A percentile compares a stretch with the other conserved stretches of the same genome.
Conservation (phyloP, 2,329 filamentous ascomycete genomes). For the Diaporthe caulivora region DNA sequence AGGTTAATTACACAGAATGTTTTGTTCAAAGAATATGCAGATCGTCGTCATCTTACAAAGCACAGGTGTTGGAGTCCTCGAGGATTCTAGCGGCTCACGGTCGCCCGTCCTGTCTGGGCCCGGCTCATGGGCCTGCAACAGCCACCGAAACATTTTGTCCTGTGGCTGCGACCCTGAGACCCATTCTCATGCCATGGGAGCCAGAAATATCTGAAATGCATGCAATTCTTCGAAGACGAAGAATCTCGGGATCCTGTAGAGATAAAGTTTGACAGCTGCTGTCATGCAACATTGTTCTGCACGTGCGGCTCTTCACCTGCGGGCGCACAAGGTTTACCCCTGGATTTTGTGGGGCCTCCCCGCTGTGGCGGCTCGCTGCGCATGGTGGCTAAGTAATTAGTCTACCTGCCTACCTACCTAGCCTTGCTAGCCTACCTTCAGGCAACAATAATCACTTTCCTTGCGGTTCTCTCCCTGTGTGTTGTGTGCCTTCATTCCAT, state of each 20-base stretch:
- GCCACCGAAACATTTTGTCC: background rate
- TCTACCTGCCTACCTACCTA: background rate
- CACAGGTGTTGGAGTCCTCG: background rate
- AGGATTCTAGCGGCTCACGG: constrained; percentile 16
- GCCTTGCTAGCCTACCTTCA: background rate
- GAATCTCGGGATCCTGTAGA: too few relatives aligned
- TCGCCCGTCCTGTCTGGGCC: background rate
- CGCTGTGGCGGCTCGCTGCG: background rate
- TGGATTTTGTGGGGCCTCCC: background rate
- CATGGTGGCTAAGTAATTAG: background rate
- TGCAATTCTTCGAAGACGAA: too few relatives aligned
- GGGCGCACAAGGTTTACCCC: background rate
- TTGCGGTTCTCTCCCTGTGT: too few relatives aligned
- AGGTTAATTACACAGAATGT: too few relatives aligned
- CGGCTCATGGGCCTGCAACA: constrained; percentile 4
- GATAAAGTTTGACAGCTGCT: background rate
- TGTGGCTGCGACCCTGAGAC: background rate
- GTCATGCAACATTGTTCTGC: background rate
- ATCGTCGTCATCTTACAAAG: background rate
- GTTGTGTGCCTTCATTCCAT: background rate
- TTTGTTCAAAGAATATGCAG: too few relatives aligned
- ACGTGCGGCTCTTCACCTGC: constrained; percentile 16
- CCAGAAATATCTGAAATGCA: too few relatives aligned
- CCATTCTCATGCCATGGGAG: too few relatives aligned
- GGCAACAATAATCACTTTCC: background rate